These are phyloP conservation scores for Populus alba DNA, from an alignment of 345 rosid species.

Conservation along the genomic window DNA sequence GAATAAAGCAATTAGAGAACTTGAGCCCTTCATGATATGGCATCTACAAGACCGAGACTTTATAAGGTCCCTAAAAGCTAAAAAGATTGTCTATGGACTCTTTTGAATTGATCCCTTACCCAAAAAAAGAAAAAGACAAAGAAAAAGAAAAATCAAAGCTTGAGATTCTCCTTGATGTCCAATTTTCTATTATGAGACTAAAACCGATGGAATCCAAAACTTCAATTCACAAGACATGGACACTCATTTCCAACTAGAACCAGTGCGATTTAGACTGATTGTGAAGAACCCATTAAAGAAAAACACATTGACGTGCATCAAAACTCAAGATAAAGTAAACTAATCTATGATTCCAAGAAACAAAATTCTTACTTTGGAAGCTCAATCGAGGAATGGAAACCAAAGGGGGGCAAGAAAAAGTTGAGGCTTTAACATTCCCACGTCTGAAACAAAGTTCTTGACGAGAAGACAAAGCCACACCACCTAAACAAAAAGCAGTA, in stretches of 20 bases:
- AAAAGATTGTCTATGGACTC: too few species aligned
- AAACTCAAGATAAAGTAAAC: neutral
- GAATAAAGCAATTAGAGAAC: neutral
- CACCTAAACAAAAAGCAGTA: conserved; percentile 23
- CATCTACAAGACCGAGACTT: neutral
- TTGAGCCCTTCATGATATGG: neutral
- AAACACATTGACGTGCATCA: neutral
- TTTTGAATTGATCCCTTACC: neutral
- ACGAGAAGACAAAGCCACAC: conserved; percentile 16
- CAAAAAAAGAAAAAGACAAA: neutral
- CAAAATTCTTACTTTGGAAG: conserved; percentile 20
- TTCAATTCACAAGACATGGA: neutral
- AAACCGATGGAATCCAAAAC: neutral
- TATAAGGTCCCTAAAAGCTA: neutral
- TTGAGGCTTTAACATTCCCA: conserved; percentile 23
- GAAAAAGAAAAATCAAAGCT: neutral
- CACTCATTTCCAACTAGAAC: neutral
- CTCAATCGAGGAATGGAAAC: conserved; percentile 21
- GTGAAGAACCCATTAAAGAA: neutral
- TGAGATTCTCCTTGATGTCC: neutral
- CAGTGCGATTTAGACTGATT: neutral
- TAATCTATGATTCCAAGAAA: neutral
- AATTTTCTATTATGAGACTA: neutral
- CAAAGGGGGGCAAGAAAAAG: conserved; percentile 11
- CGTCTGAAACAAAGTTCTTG: conserved; percentile 11